Evolutionary conservation across 805 yeast genomes (phyloP), one percentile per base, ranked within the genome.

Genomic region (Sungouiozyma intestinalis): DNA sequence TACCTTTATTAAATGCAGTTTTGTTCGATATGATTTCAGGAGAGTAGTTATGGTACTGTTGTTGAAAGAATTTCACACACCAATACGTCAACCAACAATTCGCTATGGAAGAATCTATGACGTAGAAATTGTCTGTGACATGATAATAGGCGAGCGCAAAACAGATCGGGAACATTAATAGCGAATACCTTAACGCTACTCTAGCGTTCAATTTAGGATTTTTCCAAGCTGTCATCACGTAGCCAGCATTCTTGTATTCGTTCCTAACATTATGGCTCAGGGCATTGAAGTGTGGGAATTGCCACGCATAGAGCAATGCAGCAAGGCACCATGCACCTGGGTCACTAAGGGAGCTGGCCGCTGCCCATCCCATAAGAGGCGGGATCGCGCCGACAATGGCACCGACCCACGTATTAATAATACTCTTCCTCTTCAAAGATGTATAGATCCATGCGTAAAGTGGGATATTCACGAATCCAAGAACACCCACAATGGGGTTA

Each of bases 301-400:
- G 98, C 98, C 98, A 92, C 5, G 97, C 95, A 57, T 84, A 92
- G 33, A 92, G 66, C 40, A 92, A 65, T 0, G 82, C 85, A 1
- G 97, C 97, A 18, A 92, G 67, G 56, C 88, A 78, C 97, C 97
- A 90, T 3, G 94, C 94, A 6, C 92, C 97, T 0, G 97, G 96
- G 48, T 86, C 85, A 2, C 72, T 50, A 32, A 88, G 64, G 1
- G 87, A 75, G 3, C 85, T 77, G 11, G 95, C 83, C 0, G 90
- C 86, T 2, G 95, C 96, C 98, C 98, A 92, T 2, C 98, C 98
- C 98, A 92, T 92, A 40, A 92, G 71, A 16, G 98, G 98, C 0
- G 98, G 98, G 38, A 92, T 84, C 0, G 97, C 98, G 3, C 98
- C 98, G 3, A 92, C 98, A n/a, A 92, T 60, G 0, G 98, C 98